Evolutionary conservation across 257 asterid species (phyloP).

Genomic region (Verbena officinalis): DNA sequence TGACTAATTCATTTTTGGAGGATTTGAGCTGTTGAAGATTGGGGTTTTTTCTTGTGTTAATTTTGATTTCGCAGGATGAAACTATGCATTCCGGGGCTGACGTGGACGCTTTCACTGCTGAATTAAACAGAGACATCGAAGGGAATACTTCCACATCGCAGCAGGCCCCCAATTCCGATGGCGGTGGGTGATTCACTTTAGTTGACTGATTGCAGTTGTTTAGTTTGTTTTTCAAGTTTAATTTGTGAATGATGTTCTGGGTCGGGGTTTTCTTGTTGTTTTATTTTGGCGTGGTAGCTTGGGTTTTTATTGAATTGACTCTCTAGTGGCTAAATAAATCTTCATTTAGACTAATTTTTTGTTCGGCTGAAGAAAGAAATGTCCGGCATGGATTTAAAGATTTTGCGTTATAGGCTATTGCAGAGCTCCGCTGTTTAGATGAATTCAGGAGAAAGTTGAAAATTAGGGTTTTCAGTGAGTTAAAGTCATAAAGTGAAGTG

Average conservation of each 20-base stretch:
- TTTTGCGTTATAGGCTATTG: not conserved
- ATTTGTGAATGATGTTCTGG: constrained; percentile 5
- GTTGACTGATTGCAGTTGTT: not conserved
- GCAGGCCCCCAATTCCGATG: constrained; percentile 57
- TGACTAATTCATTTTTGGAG: not conserved
- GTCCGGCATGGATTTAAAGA: not conserved
- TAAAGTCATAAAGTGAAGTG: not conserved
- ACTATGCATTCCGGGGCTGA: constrained; percentile 99
- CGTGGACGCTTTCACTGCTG: constrained; percentile 94
- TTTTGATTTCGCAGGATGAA: constrained; percentile 61
- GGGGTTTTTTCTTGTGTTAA: not conserved
- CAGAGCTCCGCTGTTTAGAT: not conserved
- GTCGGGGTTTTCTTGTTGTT: not conserved
- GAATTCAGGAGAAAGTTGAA: constrained; percentile 3
- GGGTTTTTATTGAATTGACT: constrained; percentile 4
- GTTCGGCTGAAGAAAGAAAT: not conserved
- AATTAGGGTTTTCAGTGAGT: not conserved
- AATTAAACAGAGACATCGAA: constrained; percentile 86
- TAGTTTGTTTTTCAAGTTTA: not conserved
- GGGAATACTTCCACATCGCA: constrained; percentile 60
- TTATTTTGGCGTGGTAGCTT: constrained; percentile 13
- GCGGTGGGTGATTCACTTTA: constrained; percentile 33
- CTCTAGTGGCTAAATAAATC: constrained; percentile 11
- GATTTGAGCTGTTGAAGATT: not conserved
- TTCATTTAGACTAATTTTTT: not conserved